These are phyloP conservation scores for Thielaviopsis populi DNA, from an alignment of 2,329 filamentous ascomycete species.

Conservation along the genomic window DNA sequence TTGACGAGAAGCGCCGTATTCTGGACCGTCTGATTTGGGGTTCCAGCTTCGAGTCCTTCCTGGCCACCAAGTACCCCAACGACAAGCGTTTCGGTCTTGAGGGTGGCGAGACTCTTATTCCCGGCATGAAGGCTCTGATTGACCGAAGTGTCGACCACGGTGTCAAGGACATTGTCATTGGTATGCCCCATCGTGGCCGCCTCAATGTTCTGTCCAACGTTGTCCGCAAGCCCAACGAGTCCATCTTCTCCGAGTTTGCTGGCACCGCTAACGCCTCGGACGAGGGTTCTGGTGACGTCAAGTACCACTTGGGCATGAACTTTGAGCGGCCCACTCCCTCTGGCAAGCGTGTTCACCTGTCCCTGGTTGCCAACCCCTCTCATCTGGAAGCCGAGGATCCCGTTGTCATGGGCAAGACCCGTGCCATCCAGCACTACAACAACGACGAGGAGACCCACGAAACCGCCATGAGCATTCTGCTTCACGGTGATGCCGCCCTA, in stretches of 20 bases:
- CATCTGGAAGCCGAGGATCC: slow-evolving; percentile 97
- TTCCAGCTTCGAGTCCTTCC: slow-evolving; percentile 90
- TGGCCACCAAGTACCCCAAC: slow-evolving; percentile 96
- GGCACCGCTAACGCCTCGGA: slow-evolving; percentile 77
- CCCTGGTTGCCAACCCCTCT: slow-evolving; percentile 93
- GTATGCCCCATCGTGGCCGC: slow-evolving; percentile 97
- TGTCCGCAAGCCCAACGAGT: slow-evolving; percentile 97
- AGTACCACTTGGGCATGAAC: slow-evolving; percentile 99
- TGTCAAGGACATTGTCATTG: slow-evolving; percentile 97
- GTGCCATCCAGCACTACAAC: slow-evolving; percentile 98
- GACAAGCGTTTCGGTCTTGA: slow-evolving; percentile 99
- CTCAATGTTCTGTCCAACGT: slow-evolving; percentile 97
- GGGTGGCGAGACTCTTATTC: slow-evolving; percentile 90
- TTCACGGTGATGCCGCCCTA: slow-evolving; percentile 95
- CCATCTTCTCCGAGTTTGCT: slow-evolving; percentile 96
- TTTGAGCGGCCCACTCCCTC: slow-evolving; percentile 97
- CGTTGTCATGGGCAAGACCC: slow-evolving; percentile 91
- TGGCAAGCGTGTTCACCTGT: slow-evolving; percentile 97
- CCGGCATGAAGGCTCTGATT: slow-evolving; percentile 98
- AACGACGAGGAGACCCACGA: slow-evolving; percentile 80
- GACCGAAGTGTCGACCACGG: slow-evolving; percentile 97
- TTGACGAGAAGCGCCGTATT: slow-evolving; percentile 96
- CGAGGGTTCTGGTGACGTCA: slow-evolving; percentile 95
- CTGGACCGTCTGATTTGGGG: slow-evolving; percentile 97
- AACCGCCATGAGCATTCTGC: slow-evolving; percentile 85